Percentiles rank a stretch among this genome's conserved stretches.
Evolutionary conservation across 2,329 filamentous ascomycete genomes (phyloP).

Genomic region (Neonectria punicea): DNA sequence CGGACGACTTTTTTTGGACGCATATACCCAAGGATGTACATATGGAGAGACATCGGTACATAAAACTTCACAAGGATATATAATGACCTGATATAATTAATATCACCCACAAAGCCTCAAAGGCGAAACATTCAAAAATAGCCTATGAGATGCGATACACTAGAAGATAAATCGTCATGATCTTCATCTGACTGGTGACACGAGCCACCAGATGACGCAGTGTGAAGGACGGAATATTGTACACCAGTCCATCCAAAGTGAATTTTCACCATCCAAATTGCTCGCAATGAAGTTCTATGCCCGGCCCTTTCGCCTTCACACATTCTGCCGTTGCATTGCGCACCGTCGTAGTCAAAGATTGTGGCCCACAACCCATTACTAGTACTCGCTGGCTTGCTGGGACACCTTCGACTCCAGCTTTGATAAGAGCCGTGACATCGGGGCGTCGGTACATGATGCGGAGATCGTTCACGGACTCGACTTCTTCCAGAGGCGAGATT

Average conservation of each 20-base stretch:
- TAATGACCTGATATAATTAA: constrained; percentile 25
- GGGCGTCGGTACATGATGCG: constrained; percentile 50
- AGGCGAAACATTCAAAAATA: constrained; percentile 14
- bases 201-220: not conserved
- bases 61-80: constrained; percentile 25
- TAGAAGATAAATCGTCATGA: not conserved
- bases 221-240: no score
- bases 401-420: constrained; percentile 42
- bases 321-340: constrained; percentile 53
- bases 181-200: not conserved
- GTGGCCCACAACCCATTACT: constrained; percentile 60
- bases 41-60: constrained; percentile 37
- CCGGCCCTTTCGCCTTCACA: constrained; percentile 54
- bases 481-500: not conserved
- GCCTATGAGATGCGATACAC: not conserved
- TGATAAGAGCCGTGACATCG: constrained; percentile 50
- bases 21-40: constrained; percentile 37
- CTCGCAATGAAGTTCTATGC: constrained; percentile 61
- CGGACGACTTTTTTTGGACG: constrained; percentile 25
- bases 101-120: constrained; percentile 27
- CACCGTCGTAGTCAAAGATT: constrained; percentile 53
- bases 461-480: constrained; percentile 25
- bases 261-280: constrained; percentile 55
- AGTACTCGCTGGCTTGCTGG: constrained; percentile 48
- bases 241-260: not conserved